Evolutionary conservation across 331 rosid species (phyloP).

Genomic region (Pyrus hybrid): DNA sequence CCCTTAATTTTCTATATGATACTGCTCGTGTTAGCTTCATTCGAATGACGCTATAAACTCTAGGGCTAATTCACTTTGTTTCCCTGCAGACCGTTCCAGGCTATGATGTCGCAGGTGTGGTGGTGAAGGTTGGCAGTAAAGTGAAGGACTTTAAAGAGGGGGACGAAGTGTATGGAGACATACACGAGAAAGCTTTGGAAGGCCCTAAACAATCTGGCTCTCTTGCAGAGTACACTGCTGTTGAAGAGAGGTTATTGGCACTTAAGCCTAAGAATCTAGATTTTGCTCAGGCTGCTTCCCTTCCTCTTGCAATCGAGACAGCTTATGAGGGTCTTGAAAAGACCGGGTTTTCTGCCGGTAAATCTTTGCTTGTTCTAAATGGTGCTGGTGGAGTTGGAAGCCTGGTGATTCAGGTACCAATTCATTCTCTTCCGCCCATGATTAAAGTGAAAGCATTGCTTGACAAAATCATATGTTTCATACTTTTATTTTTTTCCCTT

Average conservation of each 20-base stretch:
- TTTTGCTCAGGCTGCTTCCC: conserved; percentile 73
- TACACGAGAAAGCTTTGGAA: conserved; percentile 77
- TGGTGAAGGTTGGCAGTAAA: conserved; percentile 70
- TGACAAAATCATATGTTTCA: background rate
- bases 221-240: conserved; percentile 90
- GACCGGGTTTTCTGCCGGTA: conserved; percentile 72
- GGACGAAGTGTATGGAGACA: conserved; percentile 80
- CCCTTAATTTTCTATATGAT: background rate
- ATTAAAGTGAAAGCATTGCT: background rate
- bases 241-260: conserved; percentile 76
- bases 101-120: conserved; percentile 81
- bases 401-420: conserved; percentile 78
- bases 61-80: conserved; percentile 8
- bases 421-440: background rate
- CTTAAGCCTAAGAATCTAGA: conserved; percentile 67
- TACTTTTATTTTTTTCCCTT: background rate
- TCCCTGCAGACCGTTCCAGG: conserved; percentile 81
- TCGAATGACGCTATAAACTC: background rate
- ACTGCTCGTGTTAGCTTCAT: background rate
- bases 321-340: conserved; percentile 81
- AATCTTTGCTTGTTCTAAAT: conserved; percentile 81
- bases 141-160: conserved; percentile 75
- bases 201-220: conserved; percentile 86
- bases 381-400: conserved; percentile 98
- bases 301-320: conserved; percentile 90